phyloP scores from a whole-genome alignment of 495 filamentous ascomycete genomes.

The Daldinia loculata region DNA sequence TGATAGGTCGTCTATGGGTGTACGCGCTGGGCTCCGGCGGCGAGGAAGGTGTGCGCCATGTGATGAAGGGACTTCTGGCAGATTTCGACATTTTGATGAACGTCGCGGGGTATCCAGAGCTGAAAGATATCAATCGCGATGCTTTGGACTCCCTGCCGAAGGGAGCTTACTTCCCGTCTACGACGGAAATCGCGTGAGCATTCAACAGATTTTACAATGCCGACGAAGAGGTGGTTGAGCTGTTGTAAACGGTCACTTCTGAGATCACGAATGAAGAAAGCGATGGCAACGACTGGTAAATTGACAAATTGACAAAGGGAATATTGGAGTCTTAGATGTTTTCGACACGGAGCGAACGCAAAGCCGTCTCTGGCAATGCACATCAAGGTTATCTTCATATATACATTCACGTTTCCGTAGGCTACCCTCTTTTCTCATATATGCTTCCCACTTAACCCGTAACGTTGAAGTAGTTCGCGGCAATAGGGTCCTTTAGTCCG shows the following conservation, averaged over 20 bases:
- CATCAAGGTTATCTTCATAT: conserved; percentile 19
- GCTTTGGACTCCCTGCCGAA: conserved; percentile 48
- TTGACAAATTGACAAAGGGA: conserved; percentile 33
- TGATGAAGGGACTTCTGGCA: conserved; percentile 69
- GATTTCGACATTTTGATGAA: conserved; percentile 75
- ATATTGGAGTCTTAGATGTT: conserved; percentile 20
- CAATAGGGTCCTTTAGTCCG: conserved; percentile 48
- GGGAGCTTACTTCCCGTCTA: conserved; percentile 37
- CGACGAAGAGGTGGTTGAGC: not conserved
- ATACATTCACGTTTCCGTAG: conserved; percentile 10
- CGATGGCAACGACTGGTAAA: not conserved
- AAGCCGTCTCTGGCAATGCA: conserved; percentile 8
- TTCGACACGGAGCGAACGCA: conserved; percentile 22
- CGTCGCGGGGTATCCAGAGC: conserved; percentile 65
- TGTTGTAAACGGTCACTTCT: not conserved
- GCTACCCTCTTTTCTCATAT: not conserved
- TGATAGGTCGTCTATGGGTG: conserved; percentile 69
- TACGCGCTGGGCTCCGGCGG: conserved; percentile 69
- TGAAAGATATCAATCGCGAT: conserved; percentile 62
- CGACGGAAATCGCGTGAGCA: conserved; percentile 31
- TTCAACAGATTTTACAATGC: too few relatives aligned
- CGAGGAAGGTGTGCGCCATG: conserved; percentile 68
- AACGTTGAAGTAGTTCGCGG: conserved; percentile 56
- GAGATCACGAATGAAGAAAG: not conserved
- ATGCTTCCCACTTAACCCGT: conserved; percentile 37